These are phyloP conservation scores for Coemansia sp. DNA, from an alignment of 192 early-diverging fungal species.

Conservation along the genomic window DNA sequence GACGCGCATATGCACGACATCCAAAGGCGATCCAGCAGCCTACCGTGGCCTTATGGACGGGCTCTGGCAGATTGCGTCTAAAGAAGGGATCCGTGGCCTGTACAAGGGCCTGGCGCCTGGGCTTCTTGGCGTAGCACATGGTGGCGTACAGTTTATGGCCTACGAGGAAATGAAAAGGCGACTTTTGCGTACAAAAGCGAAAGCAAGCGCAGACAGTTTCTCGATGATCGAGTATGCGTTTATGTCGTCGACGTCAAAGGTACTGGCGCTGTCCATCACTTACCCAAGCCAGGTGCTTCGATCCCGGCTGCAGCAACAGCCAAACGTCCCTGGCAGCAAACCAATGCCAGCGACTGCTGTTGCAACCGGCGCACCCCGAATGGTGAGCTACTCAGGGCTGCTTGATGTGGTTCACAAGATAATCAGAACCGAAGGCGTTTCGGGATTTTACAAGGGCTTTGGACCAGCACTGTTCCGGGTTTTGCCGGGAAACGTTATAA, in stretches of 20 bases:
- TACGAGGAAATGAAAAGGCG: constrained; percentile 96
- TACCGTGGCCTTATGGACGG: constrained; percentile 71
- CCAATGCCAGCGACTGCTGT: not conserved
- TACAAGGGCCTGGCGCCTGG: constrained; percentile 84
- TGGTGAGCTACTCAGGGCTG: constrained; percentile 67
- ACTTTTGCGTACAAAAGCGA: constrained; percentile 32
- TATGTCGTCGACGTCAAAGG: constrained; percentile 86
- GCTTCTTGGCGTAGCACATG: constrained; percentile 91
- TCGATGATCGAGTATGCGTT: constrained; percentile 72
- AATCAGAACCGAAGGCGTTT: constrained; percentile 68
- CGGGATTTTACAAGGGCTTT: constrained; percentile 91
- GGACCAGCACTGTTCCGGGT: constrained; percentile 86
- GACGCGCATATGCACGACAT: constrained; percentile 77
- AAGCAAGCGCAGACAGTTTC: constrained; percentile 13
- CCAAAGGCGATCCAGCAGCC: constrained; percentile 55
- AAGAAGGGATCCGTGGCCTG: constrained; percentile 74
- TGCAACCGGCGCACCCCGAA: constrained; percentile 43
- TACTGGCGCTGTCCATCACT: constrained; percentile 81
- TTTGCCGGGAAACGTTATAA: constrained; percentile 89
- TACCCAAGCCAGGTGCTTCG: constrained; percentile 93
- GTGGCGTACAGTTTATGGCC: constrained; percentile 96
- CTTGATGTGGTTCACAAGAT: constrained; percentile 72
- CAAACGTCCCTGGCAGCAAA: constrained; percentile 29
- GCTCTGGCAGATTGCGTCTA: constrained; percentile 56
- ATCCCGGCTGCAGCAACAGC: constrained; percentile 76